Conservation (phyloP, 2,329 filamentous ascomycete species). For the Paraphaeosphaeria minitans region DNA sequence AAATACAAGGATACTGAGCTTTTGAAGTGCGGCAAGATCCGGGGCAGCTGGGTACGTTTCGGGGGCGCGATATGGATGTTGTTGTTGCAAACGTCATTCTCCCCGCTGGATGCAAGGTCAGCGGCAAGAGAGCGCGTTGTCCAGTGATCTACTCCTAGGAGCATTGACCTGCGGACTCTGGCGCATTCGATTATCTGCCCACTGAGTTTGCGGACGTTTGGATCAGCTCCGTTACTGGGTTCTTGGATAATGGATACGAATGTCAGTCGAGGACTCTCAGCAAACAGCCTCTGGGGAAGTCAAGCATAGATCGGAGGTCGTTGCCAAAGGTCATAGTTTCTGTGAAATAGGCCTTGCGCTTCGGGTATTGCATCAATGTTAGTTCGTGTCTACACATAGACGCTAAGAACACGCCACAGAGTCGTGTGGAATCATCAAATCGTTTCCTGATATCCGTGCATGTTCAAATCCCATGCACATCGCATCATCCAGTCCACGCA, state of each 20-base stretch:
- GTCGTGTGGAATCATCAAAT: no score
- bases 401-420: no score
- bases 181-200: constrained; percentile 28
- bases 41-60: constrained; percentile 46
- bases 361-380: no score
- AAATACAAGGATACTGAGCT: constrained; percentile 44
- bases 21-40: constrained; percentile 47
- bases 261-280: no score
- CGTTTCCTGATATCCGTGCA: background rate
- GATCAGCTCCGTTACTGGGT: no score
- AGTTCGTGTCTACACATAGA: no score
- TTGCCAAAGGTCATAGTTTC: no score
- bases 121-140: constrained; percentile 37
- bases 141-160: constrained; percentile 45
- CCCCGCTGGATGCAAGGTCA: constrained; percentile 41
- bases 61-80: constrained; percentile 45
- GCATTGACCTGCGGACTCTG: constrained; percentile 37
- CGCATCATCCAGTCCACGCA: no score
- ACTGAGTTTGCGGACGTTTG: constrained; percentile 32
- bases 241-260: no score
- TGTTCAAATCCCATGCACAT: background rate
- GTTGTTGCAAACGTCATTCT: constrained; percentile 47
- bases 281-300: no score
- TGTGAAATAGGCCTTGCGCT: no score
- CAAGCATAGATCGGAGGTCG: no score